phyloP scores from a whole-genome alignment of 129 eudicot species.

The Apium graveolens region DNA sequence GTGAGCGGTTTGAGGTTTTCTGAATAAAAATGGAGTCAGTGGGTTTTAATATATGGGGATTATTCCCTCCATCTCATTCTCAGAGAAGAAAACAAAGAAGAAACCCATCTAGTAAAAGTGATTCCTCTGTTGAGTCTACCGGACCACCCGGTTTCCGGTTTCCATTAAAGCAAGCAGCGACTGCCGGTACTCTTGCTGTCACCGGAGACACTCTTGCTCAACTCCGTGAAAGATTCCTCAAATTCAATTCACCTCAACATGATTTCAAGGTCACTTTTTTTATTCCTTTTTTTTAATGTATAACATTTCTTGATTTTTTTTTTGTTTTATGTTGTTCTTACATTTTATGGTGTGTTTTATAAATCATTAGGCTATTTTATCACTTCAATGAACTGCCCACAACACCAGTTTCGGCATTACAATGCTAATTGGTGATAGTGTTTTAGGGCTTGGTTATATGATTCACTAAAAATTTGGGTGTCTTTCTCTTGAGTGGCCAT shows the following conservation, averaged over 20 bases:
- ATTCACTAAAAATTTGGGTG: background rate
- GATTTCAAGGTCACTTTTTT: constrained; percentile 36
- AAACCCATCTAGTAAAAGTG: constrained; percentile 22
- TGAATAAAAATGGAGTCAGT: background rate
- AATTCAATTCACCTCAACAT: constrained; percentile 14
- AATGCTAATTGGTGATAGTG: background rate
- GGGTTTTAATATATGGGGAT: background rate
- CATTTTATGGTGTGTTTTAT: too few relatives aligned
- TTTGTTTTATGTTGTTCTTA: too few relatives aligned
- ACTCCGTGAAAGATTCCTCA: constrained; percentile 51
- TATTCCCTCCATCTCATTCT: constrained; percentile 36
- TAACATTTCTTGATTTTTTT: background rate
- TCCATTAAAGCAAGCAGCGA: constrained; percentile 67
- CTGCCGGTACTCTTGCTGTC: constrained; percentile 68
- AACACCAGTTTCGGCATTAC: background rate
- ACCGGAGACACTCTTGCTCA: constrained; percentile 96
- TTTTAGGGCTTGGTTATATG: background rate
- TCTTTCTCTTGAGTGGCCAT: background rate
- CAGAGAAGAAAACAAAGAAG: constrained; percentile 18
- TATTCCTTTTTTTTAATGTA: background rate
- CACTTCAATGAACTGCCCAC: too few relatives aligned
- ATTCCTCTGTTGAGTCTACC: constrained; percentile 22
- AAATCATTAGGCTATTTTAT: too few relatives aligned
- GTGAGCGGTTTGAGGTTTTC: background rate
- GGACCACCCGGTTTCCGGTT: constrained; percentile 32